phyloP scores from a whole-genome alignment of 192 early-diverging fungal species.

The Backusella sp. region DNA sequence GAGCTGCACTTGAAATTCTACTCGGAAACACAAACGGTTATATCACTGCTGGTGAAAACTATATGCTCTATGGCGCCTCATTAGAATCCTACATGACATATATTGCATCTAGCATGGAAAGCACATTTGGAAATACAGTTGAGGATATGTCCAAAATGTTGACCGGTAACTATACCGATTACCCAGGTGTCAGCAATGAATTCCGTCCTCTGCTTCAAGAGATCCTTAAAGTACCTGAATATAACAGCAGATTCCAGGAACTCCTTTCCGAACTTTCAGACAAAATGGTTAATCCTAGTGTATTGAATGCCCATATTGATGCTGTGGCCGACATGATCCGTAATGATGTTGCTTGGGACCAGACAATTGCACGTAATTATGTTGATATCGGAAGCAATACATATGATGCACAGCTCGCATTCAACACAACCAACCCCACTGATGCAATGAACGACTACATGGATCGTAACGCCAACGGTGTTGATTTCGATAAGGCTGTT shows the following conservation, averaged over 20 bases:
- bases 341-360: neutral
- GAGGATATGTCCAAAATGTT: neutral
- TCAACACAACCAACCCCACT: neutral
- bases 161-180: neutral
- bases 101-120: neutral
- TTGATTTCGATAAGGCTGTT: neutral
- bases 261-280: neutral
- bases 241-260: neutral
- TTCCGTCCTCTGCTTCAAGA: neutral
- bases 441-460: neutral
- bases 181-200: too few relatives aligned
- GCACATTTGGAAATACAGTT: neutral
- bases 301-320: neutral
- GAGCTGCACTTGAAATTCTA: neutral
- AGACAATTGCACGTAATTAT: neutral
- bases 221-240: constrained; percentile 5
- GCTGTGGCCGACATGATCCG: neutral
- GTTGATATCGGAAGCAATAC: neutral
- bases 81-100: neutral
- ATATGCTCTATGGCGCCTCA: neutral
- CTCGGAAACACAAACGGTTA: constrained; percentile 5
- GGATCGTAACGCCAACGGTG: neutral
- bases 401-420: neutral
- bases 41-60: neutral
- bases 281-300: neutral